Base-by-base conservation (phyloP, 2,329 filamentous ascomycete species). In the Sporothrix brunneoviolacea region DNA sequence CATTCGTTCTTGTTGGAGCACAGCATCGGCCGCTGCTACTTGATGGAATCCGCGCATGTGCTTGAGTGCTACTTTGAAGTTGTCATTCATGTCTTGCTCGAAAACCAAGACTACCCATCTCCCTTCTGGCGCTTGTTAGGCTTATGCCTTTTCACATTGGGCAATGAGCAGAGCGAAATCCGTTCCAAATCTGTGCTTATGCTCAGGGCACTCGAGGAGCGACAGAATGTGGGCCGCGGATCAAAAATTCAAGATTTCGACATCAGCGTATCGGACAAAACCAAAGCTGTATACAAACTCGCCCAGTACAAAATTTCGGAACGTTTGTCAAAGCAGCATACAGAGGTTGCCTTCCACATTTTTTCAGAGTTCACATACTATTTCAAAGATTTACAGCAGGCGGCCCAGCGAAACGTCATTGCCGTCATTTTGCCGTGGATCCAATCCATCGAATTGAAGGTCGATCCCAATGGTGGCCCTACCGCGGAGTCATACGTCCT, bases 191-290 rank as follows among this genome's bases (percentile, higher is more conserved):
- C 93, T 1, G 87, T 87, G 1, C 81, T 84, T 43, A 74, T 97
- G 28, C 74, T 98, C 12, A 80, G 90, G 36, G 83, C 82, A 0
- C 72, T 97, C 2, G 93, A 97, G 66, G 83, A 90, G 57, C 81
- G 88, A 21, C 87, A 93, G 57, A 80, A 84, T 56, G 50, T 69
- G 69, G 46, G 51, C 3, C 73, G 87, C 57, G 93, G 82, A 57
- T 95, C 91, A 1, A 94, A 94, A 62, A 82, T 98, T 7, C 89
- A 95, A 63, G 93, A 98, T 64, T 94, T 96, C 53, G 93, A 98
- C 61, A 97, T 98, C 60, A 96, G 91, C 64, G 93, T 98, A 52
- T 94, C 91, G 0, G 94, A 98, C 69, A 97, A 96, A 69, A 98
- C 94, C 0, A 95, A 95, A 58, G 91, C 91, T 0, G 91, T 98